A percentile compares a stretch with the other conserved stretches of the same genome.
phyloP scores from a whole-genome alignment of 495 filamentous ascomycete species.

The Neurospora terricola region DNA sequence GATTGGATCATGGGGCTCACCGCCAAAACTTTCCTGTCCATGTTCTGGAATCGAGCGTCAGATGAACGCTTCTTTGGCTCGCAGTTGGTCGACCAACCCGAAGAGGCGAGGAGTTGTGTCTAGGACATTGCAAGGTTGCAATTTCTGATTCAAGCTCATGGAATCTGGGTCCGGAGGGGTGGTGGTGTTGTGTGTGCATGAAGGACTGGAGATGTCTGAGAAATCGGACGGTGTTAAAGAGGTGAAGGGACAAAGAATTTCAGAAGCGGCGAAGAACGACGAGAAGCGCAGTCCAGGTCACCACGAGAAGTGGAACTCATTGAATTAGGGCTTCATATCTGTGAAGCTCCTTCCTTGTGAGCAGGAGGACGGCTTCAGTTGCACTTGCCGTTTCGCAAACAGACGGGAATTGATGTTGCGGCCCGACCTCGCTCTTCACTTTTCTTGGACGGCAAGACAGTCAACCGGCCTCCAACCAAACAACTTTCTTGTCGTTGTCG shows the following conservation, averaged over 20 bases:
- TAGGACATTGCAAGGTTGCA: neutral
- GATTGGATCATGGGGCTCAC: neutral
- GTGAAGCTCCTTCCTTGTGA: neutral
- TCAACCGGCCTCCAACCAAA: neutral
- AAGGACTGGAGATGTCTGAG: neutral
- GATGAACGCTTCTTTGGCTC: neutral
- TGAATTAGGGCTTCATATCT: neutral
- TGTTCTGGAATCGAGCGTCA: neutral
- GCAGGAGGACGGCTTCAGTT: neutral
- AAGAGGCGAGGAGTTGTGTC: neutral
- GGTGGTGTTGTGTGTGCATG: neutral
- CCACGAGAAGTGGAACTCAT: too few relatives aligned
- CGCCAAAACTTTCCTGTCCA: neutral
- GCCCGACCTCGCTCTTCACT: neutral
- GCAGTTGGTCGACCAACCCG: neutral
- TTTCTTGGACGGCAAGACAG: neutral
- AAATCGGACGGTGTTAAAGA: neutral
- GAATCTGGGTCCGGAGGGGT: neutral
- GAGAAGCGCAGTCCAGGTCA: too few relatives aligned
- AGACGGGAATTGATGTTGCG: neutral
- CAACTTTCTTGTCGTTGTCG: neutral
- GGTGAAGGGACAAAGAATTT: neutral
- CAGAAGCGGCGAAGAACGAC: neutral
- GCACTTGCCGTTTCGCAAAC: neutral
- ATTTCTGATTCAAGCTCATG: neutral